A percentile compares a stretch with the other conserved stretches of the same genome.
Conservation (phyloP, 2,329 filamentous ascomycete species). For the Pseudogymnoascus sp. region DNA sequence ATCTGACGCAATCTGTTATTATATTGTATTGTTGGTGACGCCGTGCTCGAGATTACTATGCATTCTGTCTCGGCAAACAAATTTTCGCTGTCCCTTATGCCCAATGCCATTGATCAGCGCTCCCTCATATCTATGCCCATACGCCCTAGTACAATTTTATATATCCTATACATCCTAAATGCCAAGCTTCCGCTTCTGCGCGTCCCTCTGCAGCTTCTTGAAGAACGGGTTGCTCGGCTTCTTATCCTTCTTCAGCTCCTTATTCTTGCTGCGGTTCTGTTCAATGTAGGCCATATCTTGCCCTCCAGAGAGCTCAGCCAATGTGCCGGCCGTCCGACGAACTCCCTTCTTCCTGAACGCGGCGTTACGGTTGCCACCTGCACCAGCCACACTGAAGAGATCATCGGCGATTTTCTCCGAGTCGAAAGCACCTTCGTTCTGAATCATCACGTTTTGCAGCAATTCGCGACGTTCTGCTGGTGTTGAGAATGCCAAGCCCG, state of each 20-base stretch:
- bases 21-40: background rate
- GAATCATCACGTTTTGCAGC: slow-evolving; percentile 80
- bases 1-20: slow-evolving; percentile 3
- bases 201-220: slow-evolving; percentile 58
- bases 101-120: background rate
- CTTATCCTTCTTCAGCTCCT: slow-evolving; percentile 56
- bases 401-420: slow-evolving; percentile 66
- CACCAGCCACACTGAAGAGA: slow-evolving; percentile 48
- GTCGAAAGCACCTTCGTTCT: slow-evolving; percentile 69
- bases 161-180: slow-evolving; percentile 10
- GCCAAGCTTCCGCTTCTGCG: slow-evolving; percentile 48
- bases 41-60: background rate
- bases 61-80: background rate
- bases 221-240: slow-evolving; percentile 56
- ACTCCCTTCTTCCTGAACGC: slow-evolving; percentile 50
- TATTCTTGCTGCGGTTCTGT: slow-evolving; percentile 68
- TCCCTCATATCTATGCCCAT: background rate
- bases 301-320: slow-evolving; percentile 82
- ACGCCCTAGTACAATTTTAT: background rate
- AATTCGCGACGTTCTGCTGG: slow-evolving; percentile 77
- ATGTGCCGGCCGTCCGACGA: slow-evolving; percentile 73
- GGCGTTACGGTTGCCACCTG: slow-evolving; percentile 27
- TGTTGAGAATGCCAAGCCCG: slow-evolving; percentile 72
- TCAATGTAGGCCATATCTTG: slow-evolving; percentile 97
- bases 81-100: background rate